Evolutionary conservation across 208 protist species (phyloP).

Genomic region (Acanthamoeba royreba): DNA sequence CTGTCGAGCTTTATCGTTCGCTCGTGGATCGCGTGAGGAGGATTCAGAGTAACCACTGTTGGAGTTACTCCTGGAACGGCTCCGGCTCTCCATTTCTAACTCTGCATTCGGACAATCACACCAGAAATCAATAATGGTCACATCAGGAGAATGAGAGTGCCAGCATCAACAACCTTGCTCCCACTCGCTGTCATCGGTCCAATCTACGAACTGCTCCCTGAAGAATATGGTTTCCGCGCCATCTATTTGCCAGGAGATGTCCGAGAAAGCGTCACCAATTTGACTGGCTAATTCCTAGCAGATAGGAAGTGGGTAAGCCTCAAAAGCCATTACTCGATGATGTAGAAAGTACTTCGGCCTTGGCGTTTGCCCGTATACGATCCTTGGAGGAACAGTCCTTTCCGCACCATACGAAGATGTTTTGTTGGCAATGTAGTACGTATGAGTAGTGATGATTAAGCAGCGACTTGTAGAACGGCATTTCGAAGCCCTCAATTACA

Average conservation of each 20-base stretch:
- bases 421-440: constrained; percentile 9
- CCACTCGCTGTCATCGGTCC: neutral
- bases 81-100: too few relatives aligned
- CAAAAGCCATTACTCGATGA: neutral
- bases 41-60: too few relatives aligned
- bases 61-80: too few relatives aligned
- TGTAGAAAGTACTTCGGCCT: neutral
- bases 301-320: neutral
- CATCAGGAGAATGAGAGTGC: neutral
- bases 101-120: too few relatives aligned
- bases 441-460: neutral
- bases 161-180: neutral
- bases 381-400: neutral
- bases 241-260: constrained; percentile 16
- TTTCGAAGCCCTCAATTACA: constrained; percentile 27
- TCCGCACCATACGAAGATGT: constrained; percentile 35
- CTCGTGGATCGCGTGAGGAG: too few relatives aligned
- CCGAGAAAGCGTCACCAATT: neutral
- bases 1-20: too few relatives aligned
- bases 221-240: constrained; percentile 29
- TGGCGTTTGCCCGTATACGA: neutral
- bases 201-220: constrained; percentile 31
- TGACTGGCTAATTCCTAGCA: neutral
- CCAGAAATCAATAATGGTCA: neutral
- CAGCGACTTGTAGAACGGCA: neutral